Conservation (phyloP, 768 basidiomycete species). For the Tricholoma matsutake region DNA sequence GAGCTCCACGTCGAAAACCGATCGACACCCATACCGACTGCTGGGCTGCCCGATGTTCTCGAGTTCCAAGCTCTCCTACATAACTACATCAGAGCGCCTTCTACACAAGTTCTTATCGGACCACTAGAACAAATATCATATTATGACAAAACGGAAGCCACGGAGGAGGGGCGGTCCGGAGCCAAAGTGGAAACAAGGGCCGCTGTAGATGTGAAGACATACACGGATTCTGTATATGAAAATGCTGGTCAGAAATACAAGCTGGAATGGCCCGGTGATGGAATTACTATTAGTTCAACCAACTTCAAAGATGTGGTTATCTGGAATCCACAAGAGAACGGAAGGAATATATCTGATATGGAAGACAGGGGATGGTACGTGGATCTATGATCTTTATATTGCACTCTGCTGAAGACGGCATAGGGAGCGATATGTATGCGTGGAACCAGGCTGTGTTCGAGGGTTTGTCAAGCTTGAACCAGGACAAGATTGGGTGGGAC, state of each 20-base stretch:
- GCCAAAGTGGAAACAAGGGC: neutral
- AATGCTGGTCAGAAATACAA: neutral
- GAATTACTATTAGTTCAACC: neutral
- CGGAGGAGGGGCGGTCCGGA: constrained; percentile 43
- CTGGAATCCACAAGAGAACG: neutral
- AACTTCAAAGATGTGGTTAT: constrained; percentile 1
- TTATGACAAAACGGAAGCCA: constrained; percentile 77
- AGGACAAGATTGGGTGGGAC: constrained; percentile 73
- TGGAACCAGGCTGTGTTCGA: neutral
- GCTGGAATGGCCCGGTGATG: neutral
- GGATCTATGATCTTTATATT: neutral
- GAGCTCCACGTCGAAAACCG: constrained; percentile 80
- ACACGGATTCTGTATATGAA: neutral
- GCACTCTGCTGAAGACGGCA: neutral
- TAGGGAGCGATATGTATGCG: neutral
- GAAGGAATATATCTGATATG: neutral
- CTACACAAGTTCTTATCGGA: constrained; percentile 54
- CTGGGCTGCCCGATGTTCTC: constrained; percentile 41
- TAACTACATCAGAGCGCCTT: constrained; percentile 76
- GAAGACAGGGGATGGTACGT: constrained; percentile 1
- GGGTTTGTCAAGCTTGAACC: constrained; percentile 39
- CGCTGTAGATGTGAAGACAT: neutral
- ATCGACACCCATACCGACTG: constrained; percentile 32
- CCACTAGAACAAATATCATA: constrained; percentile 65
- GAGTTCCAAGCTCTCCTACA: constrained; percentile 94